phyloP scores from a whole-genome alignment of 2,329 filamentous ascomycete species.

The Clonostachys chloroleuca region DNA sequence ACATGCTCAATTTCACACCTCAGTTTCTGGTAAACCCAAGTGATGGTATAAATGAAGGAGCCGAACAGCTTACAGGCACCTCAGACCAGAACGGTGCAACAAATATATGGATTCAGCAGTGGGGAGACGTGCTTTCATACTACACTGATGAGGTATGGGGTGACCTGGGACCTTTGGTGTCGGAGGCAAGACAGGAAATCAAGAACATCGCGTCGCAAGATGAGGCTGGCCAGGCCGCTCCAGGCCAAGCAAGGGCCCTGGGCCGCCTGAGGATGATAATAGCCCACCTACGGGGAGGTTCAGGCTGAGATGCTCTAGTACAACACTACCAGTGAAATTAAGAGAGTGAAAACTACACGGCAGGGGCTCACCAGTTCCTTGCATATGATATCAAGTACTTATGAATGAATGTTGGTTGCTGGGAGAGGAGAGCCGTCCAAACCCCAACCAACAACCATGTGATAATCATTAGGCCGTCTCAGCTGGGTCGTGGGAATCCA shows the following conservation, averaged over 20 bases:
- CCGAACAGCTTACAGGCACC: slow-evolving; percentile 28
- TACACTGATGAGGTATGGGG: slow-evolving; percentile 69
- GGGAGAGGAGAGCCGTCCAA: background rate
- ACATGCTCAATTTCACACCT: slow-evolving; percentile 46
- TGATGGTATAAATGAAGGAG: slow-evolving; percentile 7
- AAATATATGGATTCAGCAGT: slow-evolving; percentile 46
- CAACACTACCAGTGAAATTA: slow-evolving; percentile 3
- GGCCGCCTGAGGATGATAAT: slow-evolving; percentile 28
- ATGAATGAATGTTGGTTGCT: slow-evolving; percentile 16
- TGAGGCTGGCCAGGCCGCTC: slow-evolving; percentile 7
- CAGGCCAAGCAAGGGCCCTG: slow-evolving; percentile 17
- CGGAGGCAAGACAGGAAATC: slow-evolving; percentile 53
- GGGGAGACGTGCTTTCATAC: slow-evolving; percentile 48
- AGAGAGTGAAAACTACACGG: background rate
- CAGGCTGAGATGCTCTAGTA: background rate
- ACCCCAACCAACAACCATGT: background rate
- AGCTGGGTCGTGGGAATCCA: too few species aligned
- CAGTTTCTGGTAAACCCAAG: slow-evolving; percentile 25
- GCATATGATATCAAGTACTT: slow-evolving; percentile 11
- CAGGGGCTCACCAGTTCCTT: slow-evolving; percentile 15
- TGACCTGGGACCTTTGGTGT: slow-evolving; percentile 50
- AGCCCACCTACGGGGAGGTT: slow-evolving; percentile 24
- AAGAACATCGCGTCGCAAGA: slow-evolving; percentile 24
- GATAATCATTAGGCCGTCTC: too few species aligned
- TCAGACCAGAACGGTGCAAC: slow-evolving; percentile 29